Conservation (phyloP, 208 protist genomes). For the Tritrichomonas musculus region DNA sequence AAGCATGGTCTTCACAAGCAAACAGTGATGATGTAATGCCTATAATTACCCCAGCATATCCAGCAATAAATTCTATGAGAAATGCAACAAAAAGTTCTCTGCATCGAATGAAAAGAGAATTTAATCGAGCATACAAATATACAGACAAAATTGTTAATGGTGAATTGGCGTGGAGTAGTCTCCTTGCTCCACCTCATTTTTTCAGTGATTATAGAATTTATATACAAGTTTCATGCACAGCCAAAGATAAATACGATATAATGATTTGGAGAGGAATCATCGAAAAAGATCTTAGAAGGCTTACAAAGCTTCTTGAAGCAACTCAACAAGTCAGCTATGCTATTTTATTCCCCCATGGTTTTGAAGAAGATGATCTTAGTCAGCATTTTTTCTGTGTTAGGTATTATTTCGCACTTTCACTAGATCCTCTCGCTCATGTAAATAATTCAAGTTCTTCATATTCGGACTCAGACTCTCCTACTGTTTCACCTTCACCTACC, state of each 20-base stretch:
- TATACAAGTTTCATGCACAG: not conserved
- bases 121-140: not conserved
- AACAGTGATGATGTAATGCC: not conserved
- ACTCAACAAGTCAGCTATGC: not conserved
- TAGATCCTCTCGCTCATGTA: too few species aligned
- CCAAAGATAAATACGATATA: not conserved
- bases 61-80: not conserved
- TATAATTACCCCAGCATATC: not conserved
- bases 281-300: not conserved
- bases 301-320: not conserved
- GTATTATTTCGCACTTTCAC: too few species aligned
- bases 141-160: not conserved
- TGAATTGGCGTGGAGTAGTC: not conserved
- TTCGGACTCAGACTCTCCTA: too few species aligned
- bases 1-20: not conserved
- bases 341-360: not conserved
- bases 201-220: not conserved
- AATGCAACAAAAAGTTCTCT: not conserved
- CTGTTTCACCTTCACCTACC: too few species aligned
- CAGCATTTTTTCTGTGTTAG: too few species aligned
- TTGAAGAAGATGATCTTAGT: too few species aligned
- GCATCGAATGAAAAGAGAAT: not conserved
- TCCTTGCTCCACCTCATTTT: not conserved
- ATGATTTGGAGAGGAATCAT: not conserved
- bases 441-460: too few species aligned